Conservation (phyloP, 768 basidiomycete species). For the Boletus subparvulus region DNA sequence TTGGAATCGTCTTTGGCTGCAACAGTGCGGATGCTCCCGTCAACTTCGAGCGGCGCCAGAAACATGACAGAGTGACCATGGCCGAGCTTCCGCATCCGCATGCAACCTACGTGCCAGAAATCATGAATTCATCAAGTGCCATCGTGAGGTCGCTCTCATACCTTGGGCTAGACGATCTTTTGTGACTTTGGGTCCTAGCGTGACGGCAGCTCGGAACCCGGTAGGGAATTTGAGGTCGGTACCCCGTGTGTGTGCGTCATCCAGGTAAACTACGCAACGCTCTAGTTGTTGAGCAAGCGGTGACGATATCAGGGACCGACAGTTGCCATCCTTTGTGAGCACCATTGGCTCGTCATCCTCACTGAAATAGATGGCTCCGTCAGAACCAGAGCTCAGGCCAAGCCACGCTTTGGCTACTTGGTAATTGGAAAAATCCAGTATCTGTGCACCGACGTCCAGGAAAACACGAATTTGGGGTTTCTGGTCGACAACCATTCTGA, state of each 20-base stretch:
- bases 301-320: conserved; percentile 40
- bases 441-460: background rate
- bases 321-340: conserved; percentile 34
- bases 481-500: background rate
- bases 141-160: conserved; percentile 36
- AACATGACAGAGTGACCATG: conserved; percentile 45
- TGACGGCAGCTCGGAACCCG: conserved; percentile 35
- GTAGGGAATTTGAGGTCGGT: conserved; percentile 50
- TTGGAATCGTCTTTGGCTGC: conserved; percentile 15
- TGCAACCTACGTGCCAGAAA: no score
- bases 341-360: conserved; percentile 23
- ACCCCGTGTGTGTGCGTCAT: conserved; percentile 47
- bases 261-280: conserved; percentile 47
- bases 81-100: conserved; percentile 33
- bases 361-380: no score
- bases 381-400: conserved; percentile 10
- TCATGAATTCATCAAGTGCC: conserved; percentile 19
- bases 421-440: background rate
- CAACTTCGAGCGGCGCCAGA: conserved; percentile 43
- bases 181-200: conserved; percentile 33
- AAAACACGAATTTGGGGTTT: background rate
- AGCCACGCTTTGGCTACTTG: conserved; percentile 26
- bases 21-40: conserved; percentile 30
- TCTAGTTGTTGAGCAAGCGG: conserved; percentile 40
- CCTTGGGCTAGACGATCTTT: conserved; percentile 53